Evolutionary conservation across 2,329 filamentous ascomycete genomes (phyloP), one percentile per base, ranked within the genome.

Genomic region (Curvularia sp.): DNA sequence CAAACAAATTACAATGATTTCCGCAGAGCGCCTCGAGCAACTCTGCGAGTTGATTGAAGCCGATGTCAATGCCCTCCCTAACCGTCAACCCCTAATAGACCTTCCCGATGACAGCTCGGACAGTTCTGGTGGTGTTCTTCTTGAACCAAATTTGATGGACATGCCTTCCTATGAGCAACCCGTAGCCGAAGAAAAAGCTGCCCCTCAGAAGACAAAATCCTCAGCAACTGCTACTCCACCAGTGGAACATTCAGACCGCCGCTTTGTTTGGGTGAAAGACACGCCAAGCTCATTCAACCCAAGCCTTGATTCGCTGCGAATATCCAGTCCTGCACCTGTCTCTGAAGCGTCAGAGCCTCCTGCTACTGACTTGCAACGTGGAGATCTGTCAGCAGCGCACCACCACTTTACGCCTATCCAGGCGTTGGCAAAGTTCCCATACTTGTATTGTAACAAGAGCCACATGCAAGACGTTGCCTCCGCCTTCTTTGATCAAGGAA

Each of bases 401-500:
- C 70, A 76, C 8, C 80, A 63, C 49, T 82, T 81, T 64, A 72
- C 70, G 20, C 77, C 81, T 1, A 77, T 83, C 49, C 41, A 72
- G 6, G 77, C 86, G 0, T 76, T 91, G 24, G 74, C 78, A 26
- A 81, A 80, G 20, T 92, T 89, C 66, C 85, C 86, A 0, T 82
- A 84, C 61, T 81, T 77, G 54, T 91, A 84, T 71, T 84, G 88
- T 43, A 83, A 84, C 55, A 82, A 81, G 58, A 60, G 63, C 12
- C 67, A 70, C 55, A 66, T 65, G 57, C 58, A 90, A 85, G 68
- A 77, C 68, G 61, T 83, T 75, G 70, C 82, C 67, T 64, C 85
- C 80, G 74, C 66, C 67, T 83, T 85, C 74, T 92, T 91, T 66
- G 80, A 85, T 33, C 69, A 73, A 3, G 83, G 78, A 28, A 80